A percentile compares a stretch with the other conserved stretches of the same genome.
Evolutionary conservation across 2,329 filamentous ascomycete genomes (phyloP).

Genomic region (Botrytis sinoallii): DNA sequence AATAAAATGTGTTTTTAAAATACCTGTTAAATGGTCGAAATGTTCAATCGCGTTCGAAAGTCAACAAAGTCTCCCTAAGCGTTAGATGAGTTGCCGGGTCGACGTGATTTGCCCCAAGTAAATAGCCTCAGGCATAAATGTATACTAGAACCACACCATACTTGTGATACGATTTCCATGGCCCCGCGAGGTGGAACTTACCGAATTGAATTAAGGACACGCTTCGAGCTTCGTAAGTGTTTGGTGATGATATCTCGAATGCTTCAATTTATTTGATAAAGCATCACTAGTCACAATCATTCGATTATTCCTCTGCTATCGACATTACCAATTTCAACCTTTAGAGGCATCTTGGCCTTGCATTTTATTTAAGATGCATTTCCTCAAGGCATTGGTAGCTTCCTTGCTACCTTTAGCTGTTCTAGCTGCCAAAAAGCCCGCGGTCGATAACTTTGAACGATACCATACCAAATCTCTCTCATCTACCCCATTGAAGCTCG

Average conservation of each 20-base stretch:
- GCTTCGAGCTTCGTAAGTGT: slow-evolving; percentile 20
- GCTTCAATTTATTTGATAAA: slow-evolving; percentile 2
- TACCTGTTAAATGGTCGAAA: neutral
- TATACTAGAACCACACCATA: neutral
- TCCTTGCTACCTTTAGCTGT: slow-evolving; percentile 59
- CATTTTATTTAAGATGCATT: slow-evolving; percentile 58
- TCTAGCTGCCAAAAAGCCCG: slow-evolving; percentile 60
- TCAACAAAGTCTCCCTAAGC: slow-evolving; percentile 12
- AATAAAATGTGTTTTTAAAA: slow-evolving; percentile 5
- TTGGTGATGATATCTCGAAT: slow-evolving; percentile 8
- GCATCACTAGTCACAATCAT: slow-evolving; percentile 1
- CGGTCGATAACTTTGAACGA: slow-evolving; percentile 64
- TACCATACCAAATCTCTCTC: slow-evolving; percentile 67
- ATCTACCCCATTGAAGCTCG: slow-evolving; percentile 70
- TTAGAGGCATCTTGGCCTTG: slow-evolving; percentile 18
- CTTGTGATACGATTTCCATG: neutral
- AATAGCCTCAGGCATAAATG: neutral
- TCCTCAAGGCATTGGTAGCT: slow-evolving; percentile 61
- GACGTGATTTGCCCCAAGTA: neutral
- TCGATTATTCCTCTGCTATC: neutral
- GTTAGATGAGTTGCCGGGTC: slow-evolving; percentile 8
- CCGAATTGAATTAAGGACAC: slow-evolving; percentile 21
- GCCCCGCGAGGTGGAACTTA: slow-evolving; percentile 18
- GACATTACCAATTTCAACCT: neutral
- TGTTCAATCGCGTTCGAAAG: slow-evolving; percentile 3